Conservation (phyloP, 2,329 filamentous ascomycete genomes). For the Cyphellophora europaea region DNA sequence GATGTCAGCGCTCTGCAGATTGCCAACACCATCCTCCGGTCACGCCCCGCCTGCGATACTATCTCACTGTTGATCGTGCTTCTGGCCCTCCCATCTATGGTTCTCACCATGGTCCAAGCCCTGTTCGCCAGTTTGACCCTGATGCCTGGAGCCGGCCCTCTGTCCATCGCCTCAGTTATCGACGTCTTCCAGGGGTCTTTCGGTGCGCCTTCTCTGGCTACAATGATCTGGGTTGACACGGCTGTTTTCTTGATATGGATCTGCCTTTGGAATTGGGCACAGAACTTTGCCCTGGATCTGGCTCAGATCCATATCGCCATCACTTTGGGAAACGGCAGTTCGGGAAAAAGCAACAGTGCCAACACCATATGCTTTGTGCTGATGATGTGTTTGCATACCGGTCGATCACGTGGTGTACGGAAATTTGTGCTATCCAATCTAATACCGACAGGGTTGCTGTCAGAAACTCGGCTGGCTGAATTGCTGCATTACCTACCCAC, state of each 20-base stretch:
- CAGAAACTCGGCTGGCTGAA: constrained; percentile 31
- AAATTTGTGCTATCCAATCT: constrained; percentile 41
- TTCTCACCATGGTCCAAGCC: constrained; percentile 81
- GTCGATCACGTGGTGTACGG: constrained; percentile 36
- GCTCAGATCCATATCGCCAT: constrained; percentile 90
- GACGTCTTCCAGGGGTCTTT: constrained; percentile 85
- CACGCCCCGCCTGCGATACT: constrained; percentile 86
- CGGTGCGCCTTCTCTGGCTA: constrained; percentile 76
- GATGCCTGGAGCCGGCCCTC: constrained; percentile 71
- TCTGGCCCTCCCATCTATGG: constrained; percentile 80
- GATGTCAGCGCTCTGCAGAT: constrained; percentile 66
- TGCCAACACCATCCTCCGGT: constrained; percentile 75
- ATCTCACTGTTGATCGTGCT: constrained; percentile 94
- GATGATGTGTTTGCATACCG: constrained; percentile 35
- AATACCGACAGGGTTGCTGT: constrained; percentile 34
- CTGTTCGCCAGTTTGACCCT: constrained; percentile 90
- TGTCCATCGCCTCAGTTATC: constrained; percentile 67
- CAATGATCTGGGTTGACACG: constrained; percentile 73
- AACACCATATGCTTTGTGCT: constrained; percentile 36
- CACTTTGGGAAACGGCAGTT: constrained; percentile 70
- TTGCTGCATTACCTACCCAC: constrained; percentile 33
- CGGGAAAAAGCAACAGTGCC: constrained; percentile 36
- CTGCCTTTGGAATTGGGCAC: constrained; percentile 76
- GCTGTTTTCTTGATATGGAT: constrained; percentile 79
- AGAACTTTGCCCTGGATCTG: constrained; percentile 79